Conservation (phyloP, 768 basidiomycete genomes). For the Lactarius quietus region DNA sequence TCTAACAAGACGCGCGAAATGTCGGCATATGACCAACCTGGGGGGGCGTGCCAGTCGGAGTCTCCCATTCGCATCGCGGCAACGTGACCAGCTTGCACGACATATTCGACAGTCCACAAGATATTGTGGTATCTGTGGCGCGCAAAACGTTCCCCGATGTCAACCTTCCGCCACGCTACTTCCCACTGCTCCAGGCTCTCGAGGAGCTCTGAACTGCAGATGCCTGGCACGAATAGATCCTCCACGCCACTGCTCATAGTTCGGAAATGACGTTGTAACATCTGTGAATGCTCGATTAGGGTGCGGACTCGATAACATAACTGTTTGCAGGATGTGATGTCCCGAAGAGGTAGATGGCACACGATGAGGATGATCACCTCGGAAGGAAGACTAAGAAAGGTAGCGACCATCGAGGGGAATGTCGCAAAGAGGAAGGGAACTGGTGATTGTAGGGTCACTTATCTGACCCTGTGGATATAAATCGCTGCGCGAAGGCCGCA, state of each 20-base stretch:
- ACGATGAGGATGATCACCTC: conserved; percentile 15
- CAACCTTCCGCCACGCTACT: conserved; percentile 17
- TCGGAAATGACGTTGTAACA: conserved; percentile 17
- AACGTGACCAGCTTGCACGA: conserved; percentile 17
- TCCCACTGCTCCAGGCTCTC: conserved; percentile 15
- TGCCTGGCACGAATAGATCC: conserved; percentile 9
- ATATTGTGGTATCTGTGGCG: conserved; percentile 19
- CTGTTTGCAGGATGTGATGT: conserved; percentile 14
- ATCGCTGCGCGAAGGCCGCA: not conserved
- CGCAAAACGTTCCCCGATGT: conserved; percentile 20
- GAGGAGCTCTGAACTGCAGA: conserved; percentile 17
- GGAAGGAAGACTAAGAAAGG: conserved; percentile 9
- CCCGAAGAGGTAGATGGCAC: conserved; percentile 11
- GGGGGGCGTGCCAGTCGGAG: conserved; percentile 18
- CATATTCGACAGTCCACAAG: conserved; percentile 20
- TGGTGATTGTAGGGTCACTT: not conserved
- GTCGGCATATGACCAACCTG: conserved; percentile 22
- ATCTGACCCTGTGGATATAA: not conserved
- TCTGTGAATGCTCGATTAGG: conserved; percentile 10
- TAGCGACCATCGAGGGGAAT: not conserved
- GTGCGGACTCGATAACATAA: conserved; percentile 8
- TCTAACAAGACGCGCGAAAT: conserved; percentile 2
- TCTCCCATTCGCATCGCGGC: conserved; percentile 20
- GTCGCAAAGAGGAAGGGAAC: not conserved
- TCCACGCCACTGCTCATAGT: conserved; percentile 18